Conservation (phyloP, 2,329 filamentous ascomycete species). For the Polychaeton citri region DNA sequence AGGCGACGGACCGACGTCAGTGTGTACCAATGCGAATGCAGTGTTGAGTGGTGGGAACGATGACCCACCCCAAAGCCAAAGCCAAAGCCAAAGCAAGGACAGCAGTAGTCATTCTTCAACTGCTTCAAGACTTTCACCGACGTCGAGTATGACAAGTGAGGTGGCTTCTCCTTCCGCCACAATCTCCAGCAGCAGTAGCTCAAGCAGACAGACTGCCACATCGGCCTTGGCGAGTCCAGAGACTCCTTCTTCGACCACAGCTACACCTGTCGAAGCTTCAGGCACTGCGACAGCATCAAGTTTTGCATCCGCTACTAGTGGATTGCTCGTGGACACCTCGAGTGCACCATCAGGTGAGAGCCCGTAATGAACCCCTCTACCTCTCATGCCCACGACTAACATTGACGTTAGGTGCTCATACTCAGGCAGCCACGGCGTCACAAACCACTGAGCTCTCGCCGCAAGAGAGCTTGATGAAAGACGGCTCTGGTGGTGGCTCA, state of each 20-base stretch:
- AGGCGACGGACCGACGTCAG: slow-evolving; percentile 22
- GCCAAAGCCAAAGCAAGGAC: slow-evolving; percentile 12
- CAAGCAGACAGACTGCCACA: slow-evolving; percentile 3
- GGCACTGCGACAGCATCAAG: slow-evolving; percentile 1
- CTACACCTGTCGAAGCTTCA: slow-evolving; percentile 6
- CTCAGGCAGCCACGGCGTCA: neutral
- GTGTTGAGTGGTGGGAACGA: slow-evolving; percentile 4
- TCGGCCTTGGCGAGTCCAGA: slow-evolving; percentile 4
- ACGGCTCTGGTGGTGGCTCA: slow-evolving; percentile 29
- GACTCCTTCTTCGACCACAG: no score
- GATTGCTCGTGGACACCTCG: slow-evolving; percentile 8
- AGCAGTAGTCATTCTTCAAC: slow-evolving; percentile 12
- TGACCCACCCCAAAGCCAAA: no score
- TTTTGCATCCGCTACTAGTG: slow-evolving; percentile 2
- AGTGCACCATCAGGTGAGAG: slow-evolving; percentile 4
- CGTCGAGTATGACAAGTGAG: slow-evolving; percentile 4
- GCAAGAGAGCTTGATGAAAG: slow-evolving; percentile 10
- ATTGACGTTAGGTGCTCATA: neutral
- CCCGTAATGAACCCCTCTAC: no score
- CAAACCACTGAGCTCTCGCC: neutral
- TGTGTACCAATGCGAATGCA: slow-evolving; percentile 25
- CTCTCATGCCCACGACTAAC: no score
- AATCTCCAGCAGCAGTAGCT: slow-evolving; percentile 5
- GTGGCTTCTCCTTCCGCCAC: slow-evolving; percentile 3
- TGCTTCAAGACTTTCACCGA: no score